Conservation (phyloP, 2,329 filamentous ascomycete genomes). For the Microthyrium microscopicum region DNA sequence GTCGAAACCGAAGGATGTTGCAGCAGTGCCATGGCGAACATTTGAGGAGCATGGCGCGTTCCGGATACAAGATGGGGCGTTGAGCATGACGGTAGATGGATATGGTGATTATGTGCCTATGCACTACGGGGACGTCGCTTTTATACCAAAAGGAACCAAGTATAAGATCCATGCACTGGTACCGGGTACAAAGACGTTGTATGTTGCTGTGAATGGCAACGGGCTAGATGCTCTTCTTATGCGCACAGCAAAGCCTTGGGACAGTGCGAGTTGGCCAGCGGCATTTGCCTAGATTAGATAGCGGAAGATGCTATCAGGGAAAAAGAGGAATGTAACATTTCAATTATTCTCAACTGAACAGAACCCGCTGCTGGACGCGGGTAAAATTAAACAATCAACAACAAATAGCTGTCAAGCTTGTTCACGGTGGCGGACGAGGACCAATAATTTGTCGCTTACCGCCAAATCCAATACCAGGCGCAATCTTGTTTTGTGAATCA, state of each 20-base stretch:
- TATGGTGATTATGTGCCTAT: conserved; percentile 16
- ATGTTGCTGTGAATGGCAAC: conserved; percentile 12
- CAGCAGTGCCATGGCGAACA: conserved; percentile 12
- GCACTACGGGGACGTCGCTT: conserved; percentile 23
- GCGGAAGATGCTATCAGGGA: too few relatives aligned
- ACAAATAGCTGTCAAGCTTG: too few relatives aligned
- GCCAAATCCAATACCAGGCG: conserved; percentile 44
- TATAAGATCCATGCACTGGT: conserved; percentile 19
- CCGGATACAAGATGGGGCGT: conserved; percentile 22
- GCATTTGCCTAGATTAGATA: too few relatives aligned
- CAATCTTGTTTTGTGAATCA: conserved; percentile 52
- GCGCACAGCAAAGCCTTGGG: conserved; percentile 10
- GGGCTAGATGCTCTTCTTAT: conserved; percentile 12
- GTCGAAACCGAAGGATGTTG: conserved; percentile 13
- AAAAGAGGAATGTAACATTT: too few relatives aligned
- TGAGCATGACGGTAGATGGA: conserved; percentile 20
- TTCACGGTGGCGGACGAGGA: conserved; percentile 41
- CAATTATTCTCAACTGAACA: too few relatives aligned
- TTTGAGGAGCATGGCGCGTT: conserved; percentile 21
- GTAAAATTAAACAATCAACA: too few relatives aligned
- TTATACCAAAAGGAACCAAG: conserved; percentile 18
- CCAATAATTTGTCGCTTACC: conserved; percentile 66
- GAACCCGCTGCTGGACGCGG: too few relatives aligned
- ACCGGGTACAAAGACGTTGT: conserved; percentile 13
- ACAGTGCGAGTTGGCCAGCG: conserved; percentile 11